phyloP scores from a whole-genome alignment of 345 rosid species.

The Crucihimalaya himalaica region DNA sequence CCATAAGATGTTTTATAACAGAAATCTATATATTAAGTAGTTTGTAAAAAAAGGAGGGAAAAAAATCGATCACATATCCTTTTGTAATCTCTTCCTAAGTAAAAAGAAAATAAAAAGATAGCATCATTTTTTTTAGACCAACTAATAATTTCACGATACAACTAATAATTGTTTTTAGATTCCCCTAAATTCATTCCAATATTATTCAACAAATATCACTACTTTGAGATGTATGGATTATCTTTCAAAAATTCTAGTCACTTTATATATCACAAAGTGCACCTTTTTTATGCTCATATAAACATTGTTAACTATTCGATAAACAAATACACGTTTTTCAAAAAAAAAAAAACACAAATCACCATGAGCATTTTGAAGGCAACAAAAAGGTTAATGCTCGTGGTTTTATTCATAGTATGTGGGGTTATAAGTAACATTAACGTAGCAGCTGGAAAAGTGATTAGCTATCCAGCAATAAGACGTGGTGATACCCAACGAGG shows the following conservation, averaged over 20 bases:
- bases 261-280: background rate
- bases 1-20: too few species aligned
- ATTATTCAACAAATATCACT: too few species aligned
- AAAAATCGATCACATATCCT: too few species aligned
- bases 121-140: too few species aligned
- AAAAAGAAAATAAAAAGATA: too few species aligned
- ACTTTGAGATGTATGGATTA: background rate
- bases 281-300: background rate
- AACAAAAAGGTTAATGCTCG: background rate
- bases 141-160: background rate
- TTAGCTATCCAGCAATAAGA: background rate
- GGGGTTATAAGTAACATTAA: background rate
- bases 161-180: too few species aligned
- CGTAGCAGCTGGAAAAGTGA: background rate
- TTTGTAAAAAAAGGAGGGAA: too few species aligned
- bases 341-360: background rate
- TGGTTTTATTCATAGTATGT: background rate
- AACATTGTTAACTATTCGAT: too few species aligned
- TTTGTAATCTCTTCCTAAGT: too few species aligned
- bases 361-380: background rate
- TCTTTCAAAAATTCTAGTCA: background rate
- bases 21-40: too few species aligned
- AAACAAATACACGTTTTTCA: background rate
- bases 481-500: background rate
- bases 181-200: too few species aligned